These are phyloP conservation scores for Saccharomyces uvarum DNA, from an alignment of 1,139 yeast species.

Conservation along the genomic window DNA sequence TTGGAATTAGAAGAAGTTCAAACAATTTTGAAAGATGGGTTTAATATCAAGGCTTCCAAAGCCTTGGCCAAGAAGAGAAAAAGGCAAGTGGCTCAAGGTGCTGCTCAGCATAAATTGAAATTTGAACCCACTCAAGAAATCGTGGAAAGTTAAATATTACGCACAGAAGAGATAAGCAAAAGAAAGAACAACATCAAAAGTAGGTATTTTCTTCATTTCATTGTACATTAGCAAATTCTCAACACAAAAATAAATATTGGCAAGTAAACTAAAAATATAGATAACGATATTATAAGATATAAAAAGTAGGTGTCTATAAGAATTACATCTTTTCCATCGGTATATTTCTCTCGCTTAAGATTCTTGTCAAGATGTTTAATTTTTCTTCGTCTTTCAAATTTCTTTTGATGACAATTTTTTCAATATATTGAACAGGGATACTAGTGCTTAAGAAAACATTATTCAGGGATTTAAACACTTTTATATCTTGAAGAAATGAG, in stretches of 20 bases:
- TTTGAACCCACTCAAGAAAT: constrained; percentile 23
- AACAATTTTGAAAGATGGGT: constrained; percentile 68
- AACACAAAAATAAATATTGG: neutral
- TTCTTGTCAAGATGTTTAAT: constrained; percentile 1
- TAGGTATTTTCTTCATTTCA: neutral
- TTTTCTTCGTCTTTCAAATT: constrained; percentile 1
- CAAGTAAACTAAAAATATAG: neutral
- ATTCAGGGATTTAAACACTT: constrained; percentile 56
- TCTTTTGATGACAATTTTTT: constrained; percentile 30
- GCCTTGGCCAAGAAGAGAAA: constrained; percentile 40
- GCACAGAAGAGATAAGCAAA: neutral
- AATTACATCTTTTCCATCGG: constrained; percentile 3
- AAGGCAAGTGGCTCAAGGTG: constrained; percentile 19
- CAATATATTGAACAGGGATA: constrained; percentile 43
- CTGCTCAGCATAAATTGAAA: constrained; percentile 10
- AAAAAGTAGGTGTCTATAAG: neutral
- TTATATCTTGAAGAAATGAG: constrained; percentile 38
- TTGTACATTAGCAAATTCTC: neutral
- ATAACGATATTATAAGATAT: neutral
- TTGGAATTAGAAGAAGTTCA: constrained; percentile 89
- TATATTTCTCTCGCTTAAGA: constrained; percentile 4
- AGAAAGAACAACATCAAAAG: neutral
- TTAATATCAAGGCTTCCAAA: constrained; percentile 68
- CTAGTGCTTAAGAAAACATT: constrained; percentile 70
- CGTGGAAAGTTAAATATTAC: constrained; percentile 11